These are phyloP conservation scores for Singerocomus inundabilis DNA, from an alignment of 1,284 basidiomycete species.

Conservation along the genomic window DNA sequence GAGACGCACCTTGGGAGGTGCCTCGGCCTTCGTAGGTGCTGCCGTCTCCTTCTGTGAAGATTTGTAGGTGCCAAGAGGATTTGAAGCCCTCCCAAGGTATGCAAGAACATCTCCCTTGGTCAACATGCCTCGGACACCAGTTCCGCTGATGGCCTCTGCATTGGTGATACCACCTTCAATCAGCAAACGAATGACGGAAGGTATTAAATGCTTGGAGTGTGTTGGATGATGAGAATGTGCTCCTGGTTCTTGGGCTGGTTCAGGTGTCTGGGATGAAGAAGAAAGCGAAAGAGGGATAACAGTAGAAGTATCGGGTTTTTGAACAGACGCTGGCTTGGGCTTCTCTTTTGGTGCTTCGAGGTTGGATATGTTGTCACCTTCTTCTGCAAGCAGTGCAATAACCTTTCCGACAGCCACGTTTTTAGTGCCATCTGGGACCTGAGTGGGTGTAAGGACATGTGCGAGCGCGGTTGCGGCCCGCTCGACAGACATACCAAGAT, in stretches of 20 bases:
- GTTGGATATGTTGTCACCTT: slow-evolving; percentile 92
- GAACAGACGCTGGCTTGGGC: slow-evolving; percentile 24
- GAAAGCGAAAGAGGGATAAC: slow-evolving; percentile 33
- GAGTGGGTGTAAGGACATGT: not conserved
- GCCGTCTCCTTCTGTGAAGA: slow-evolving; percentile 34
- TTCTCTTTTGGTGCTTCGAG: slow-evolving; percentile 71
- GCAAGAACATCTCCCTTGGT: slow-evolving; percentile 89
- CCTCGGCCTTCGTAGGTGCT: slow-evolving; percentile 37
- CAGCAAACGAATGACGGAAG: slow-evolving; percentile 73
- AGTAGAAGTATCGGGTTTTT: slow-evolving; percentile 25
- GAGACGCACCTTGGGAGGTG: slow-evolving; percentile 10
- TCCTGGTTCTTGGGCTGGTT: slow-evolving; percentile 18
- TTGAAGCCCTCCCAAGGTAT: slow-evolving; percentile 77
- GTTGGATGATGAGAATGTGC: slow-evolving; percentile 38
- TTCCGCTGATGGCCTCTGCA: slow-evolving; percentile 64
- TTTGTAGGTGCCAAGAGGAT: slow-evolving; percentile 74
- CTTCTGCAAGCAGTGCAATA: slow-evolving; percentile 94
- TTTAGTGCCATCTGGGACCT: slow-evolving; percentile 83
- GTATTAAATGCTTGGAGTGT: slow-evolving; percentile 67
- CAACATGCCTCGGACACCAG: slow-evolving; percentile 84
- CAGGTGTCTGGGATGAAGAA: slow-evolving; percentile 25
- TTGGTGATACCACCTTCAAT: slow-evolving; percentile 56
- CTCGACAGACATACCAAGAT: slow-evolving; percentile 64
- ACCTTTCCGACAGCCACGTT: slow-evolving; percentile 84
- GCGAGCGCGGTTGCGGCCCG: not conserved